Conservation (phyloP, 208 protist species). For the Leptomonas pyrrhocoris region DNA sequence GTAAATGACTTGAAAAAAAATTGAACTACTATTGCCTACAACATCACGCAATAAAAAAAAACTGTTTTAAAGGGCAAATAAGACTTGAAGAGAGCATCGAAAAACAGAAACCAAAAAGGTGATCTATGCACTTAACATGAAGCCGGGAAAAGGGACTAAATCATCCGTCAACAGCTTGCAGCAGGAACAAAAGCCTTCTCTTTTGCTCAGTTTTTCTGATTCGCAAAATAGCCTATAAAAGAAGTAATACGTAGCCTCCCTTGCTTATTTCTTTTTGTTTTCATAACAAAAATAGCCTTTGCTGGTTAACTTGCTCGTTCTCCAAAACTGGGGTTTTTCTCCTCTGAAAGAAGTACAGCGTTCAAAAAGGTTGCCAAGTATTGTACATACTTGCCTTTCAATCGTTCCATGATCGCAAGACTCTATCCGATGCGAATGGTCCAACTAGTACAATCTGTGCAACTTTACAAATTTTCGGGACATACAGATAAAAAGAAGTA, state of each 20-base stretch:
- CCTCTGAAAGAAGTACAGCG: constrained; percentile 16
- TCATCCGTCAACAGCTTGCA: no score
- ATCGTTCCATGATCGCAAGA: constrained; percentile 4
- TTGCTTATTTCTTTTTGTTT: neutral
- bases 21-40: no score
- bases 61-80: neutral
- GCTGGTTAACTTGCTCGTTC: neutral
- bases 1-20: neutral
- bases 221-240: neutral
- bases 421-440: constrained; percentile 9
- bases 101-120: no score
- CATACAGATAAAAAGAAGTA: constrained; percentile 3
- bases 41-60: neutral
- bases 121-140: no score
- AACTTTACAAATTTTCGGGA: constrained; percentile 20
- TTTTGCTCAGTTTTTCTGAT: neutral
- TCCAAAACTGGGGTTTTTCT: neutral
- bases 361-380: constrained; percentile 15
- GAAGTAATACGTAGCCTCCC: neutral
- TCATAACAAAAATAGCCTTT: neutral
- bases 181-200: neutral
- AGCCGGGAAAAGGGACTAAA: no score
- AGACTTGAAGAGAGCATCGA: neutral
- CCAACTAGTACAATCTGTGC: constrained; percentile 12
- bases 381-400: constrained; percentile 10